phyloP scores from a whole-genome alignment of 2,329 filamentous ascomycete species.

The Hymenoscyphus salicellus region DNA sequence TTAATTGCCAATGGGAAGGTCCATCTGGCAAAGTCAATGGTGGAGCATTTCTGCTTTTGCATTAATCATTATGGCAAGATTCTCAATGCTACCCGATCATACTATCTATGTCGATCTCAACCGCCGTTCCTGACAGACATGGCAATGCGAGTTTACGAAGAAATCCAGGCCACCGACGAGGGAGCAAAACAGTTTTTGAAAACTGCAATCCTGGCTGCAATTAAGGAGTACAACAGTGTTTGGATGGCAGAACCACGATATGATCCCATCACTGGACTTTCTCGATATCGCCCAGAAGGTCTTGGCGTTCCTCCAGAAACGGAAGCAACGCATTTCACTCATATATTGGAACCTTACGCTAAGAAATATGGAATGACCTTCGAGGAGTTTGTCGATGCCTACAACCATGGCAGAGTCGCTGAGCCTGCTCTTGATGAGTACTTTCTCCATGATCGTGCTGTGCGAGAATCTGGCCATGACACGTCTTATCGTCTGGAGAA shows the following conservation, averaged over 20 bases:
- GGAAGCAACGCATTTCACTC: conserved; percentile 53
- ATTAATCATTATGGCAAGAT: conserved; percentile 99
- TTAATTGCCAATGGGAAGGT: conserved; percentile 81
- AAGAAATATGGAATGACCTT: conserved; percentile 72
- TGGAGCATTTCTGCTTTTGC: conserved; percentile 94
- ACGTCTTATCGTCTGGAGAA: conserved; percentile 91
- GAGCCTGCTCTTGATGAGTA: conserved; percentile 93
- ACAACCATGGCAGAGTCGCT: conserved; percentile 72
- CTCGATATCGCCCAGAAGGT: conserved; percentile 51
- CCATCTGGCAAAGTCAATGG: conserved; percentile 89
- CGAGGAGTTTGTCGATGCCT: conserved; percentile 79
- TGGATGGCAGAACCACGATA: conserved; percentile 42
- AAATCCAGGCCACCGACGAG: conserved; percentile 61
- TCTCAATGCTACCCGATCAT: conserved; percentile 91
- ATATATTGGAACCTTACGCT: conserved; percentile 37
- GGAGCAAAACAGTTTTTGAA: conserved; percentile 78
- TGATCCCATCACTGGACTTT: conserved; percentile 49
- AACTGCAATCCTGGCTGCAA: conserved; percentile 78
- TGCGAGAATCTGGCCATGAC: conserved; percentile 94
- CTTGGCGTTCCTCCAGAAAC: conserved; percentile 55
- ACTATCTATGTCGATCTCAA: conserved; percentile 92
- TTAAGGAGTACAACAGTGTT: conserved; percentile 62
- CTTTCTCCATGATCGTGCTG: conserved; percentile 92
- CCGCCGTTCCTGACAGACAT: conserved; percentile 97
- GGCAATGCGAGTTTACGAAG: conserved; percentile 89